Percentiles rank a stretch among this genome's conserved stretches.
Evolutionary conservation across 139 green algal species (phyloP).

Genomic region (Astrephomene gubernaculifera): DNA sequence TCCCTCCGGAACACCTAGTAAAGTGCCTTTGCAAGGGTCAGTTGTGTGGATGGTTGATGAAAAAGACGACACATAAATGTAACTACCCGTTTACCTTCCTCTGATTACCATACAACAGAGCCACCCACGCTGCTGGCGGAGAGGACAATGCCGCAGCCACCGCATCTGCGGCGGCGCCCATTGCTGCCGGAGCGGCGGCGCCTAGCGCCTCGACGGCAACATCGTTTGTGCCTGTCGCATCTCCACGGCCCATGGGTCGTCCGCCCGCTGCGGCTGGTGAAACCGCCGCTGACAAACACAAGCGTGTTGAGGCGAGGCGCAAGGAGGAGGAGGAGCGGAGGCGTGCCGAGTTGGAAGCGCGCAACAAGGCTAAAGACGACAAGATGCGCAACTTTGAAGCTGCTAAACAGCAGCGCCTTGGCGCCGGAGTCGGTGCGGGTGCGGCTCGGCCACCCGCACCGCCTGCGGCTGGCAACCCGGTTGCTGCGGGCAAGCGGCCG

Average conservation of each 20-base stretch:
- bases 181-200: neutral
- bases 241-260: neutral
- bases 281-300: conserved; percentile 37
- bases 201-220: neutral
- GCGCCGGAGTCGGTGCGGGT: neutral
- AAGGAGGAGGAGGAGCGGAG: conserved; percentile 40
- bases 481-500: conserved; percentile 20
- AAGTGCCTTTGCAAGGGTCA: no score
- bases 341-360: conserved; percentile 22
- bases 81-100: no score
- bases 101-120: no score
- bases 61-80: no score
- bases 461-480: neutral
- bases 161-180: neutral
- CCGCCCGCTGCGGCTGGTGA: neutral
- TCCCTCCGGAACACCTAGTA: no score
- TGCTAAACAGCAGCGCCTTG: conserved; percentile 19
- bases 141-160: no score
- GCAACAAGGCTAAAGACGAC: conserved; percentile 21
- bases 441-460: conserved; percentile 15
- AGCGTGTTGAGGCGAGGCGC: conserved; percentile 29
- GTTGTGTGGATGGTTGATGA: no score
- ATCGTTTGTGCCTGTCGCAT: no score
- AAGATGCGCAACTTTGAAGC: conserved; percentile 32
- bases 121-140: no score